These are phyloP conservation scores for Xanthoconium separans DNA, from an alignment of 1,284 basidiomycete genomes.

Conservation along the genomic window DNA sequence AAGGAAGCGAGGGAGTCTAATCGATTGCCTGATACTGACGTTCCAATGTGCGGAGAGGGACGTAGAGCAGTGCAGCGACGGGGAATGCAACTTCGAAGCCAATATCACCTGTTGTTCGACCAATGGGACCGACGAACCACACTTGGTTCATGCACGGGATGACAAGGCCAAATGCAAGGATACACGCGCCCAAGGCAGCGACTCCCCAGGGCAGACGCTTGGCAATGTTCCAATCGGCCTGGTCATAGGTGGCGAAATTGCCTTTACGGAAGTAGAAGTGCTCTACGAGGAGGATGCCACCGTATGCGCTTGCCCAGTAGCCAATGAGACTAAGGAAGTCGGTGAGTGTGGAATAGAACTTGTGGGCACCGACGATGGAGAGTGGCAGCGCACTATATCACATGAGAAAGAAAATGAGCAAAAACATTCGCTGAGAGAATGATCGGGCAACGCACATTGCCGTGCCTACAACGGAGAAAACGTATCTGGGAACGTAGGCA, in stretches of 20 bases:
- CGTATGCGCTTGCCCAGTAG: slow-evolving; percentile 66
- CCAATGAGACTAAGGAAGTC: slow-evolving; percentile 76
- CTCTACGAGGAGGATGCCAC: slow-evolving; percentile 59
- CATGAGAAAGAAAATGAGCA: slow-evolving; percentile 10
- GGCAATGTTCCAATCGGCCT: slow-evolving; percentile 53
- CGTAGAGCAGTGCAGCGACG: slow-evolving; percentile 52
- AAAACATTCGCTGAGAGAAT: neutral
- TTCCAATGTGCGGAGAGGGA: slow-evolving; percentile 54
- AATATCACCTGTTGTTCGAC: slow-evolving; percentile 67
- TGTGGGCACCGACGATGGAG: slow-evolving; percentile 66
- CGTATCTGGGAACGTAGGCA: slow-evolving; percentile 74
- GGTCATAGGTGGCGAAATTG: slow-evolving; percentile 51
- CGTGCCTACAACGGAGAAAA: slow-evolving; percentile 80
- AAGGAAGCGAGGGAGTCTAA: slow-evolving; percentile 8
- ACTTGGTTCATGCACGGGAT: slow-evolving; percentile 70
- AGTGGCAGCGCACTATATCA: slow-evolving; percentile 46
- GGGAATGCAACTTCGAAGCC: slow-evolving; percentile 74
- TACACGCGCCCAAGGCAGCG: slow-evolving; percentile 55
- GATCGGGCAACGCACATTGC: slow-evolving; percentile 59
- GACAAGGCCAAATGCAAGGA: slow-evolving; percentile 55
- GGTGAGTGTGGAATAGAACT: slow-evolving; percentile 62
- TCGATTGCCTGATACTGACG: slow-evolving; percentile 32
- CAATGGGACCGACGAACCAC: slow-evolving; percentile 75
- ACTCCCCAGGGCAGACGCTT: slow-evolving; percentile 60
- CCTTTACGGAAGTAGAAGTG: slow-evolving; percentile 61